These are phyloP conservation scores for Phytophthora uliginosa DNA, from an alignment of 352 stramenopile species.

Conservation along the genomic window DNA sequence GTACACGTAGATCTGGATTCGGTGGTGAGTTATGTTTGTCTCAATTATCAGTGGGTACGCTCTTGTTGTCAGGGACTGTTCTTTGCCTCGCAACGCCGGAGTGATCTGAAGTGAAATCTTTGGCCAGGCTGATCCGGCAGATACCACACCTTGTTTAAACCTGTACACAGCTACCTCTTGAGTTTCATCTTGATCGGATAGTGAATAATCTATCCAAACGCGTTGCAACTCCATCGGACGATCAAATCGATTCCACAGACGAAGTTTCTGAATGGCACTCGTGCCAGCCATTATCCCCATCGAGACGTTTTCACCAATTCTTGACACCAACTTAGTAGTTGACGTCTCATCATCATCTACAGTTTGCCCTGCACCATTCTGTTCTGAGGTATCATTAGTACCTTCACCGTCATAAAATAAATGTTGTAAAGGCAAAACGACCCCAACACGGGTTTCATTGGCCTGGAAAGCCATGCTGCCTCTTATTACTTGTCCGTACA, in stretches of 20 bases:
- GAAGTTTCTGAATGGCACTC: conserved; percentile 28
- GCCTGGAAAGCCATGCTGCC: conserved; percentile 40
- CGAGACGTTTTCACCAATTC: conserved; percentile 12
- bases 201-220: conserved; percentile 43
- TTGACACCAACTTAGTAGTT: conserved; percentile 27
- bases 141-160: conserved; percentile 36
- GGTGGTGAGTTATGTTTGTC: conserved; percentile 53
- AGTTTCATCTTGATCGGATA: neutral
- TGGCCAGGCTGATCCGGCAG: conserved; percentile 39
- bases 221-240: conserved; percentile 50
- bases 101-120: conserved; percentile 41
- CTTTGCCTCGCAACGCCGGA: conserved; percentile 10
- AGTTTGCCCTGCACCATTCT: conserved; percentile 8
- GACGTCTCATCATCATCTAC: conserved; percentile 1
- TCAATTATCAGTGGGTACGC: conserved; percentile 45
- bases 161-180: conserved; percentile 42
- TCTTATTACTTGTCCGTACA: conserved; percentile 39
- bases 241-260: conserved; percentile 56
- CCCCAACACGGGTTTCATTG: conserved; percentile 46
- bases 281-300: conserved; percentile 31
- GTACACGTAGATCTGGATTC: conserved; percentile 45
- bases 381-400: neutral
- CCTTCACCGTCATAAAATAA: conserved; percentile 25
- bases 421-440: conserved; percentile 32
- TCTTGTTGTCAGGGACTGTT: conserved; percentile 14